Conservation (phyloP, 495 filamentous ascomycete species). For the Penicillium goetzii region DNA sequence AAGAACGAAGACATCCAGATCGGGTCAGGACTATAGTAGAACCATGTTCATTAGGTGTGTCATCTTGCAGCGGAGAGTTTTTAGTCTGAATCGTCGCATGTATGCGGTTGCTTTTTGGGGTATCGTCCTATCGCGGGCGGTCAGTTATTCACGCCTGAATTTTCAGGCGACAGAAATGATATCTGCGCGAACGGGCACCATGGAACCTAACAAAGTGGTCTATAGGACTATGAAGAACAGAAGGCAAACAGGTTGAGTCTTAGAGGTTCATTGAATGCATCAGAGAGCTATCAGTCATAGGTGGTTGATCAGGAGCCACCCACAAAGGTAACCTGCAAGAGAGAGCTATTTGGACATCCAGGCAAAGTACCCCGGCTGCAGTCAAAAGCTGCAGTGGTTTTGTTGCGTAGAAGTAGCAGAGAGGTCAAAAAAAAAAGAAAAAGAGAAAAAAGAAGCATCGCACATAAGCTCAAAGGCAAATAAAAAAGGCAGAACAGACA, state of each 20-base stretch:
- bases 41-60: slow-evolving; percentile 20
- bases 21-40: slow-evolving; percentile 12
- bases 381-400: slow-evolving; percentile 19
- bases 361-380: slow-evolving; percentile 21
- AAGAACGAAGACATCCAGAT: slow-evolving; percentile 19
- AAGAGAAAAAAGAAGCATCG: slow-evolving; percentile 25
- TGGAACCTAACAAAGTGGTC: neutral
- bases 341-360: slow-evolving; percentile 12
- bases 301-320: slow-evolving; percentile 22
- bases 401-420: slow-evolving; percentile 12
- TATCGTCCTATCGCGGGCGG: slow-evolving; percentile 36
- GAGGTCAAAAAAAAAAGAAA: slow-evolving; percentile 21
- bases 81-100: slow-evolving; percentile 8
- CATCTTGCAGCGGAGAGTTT: slow-evolving; percentile 18
- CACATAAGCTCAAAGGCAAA: slow-evolving; percentile 29
- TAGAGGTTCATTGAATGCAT: slow-evolving; percentile 9
- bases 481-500: slow-evolving; percentile 25
- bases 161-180: slow-evolving; percentile 10
- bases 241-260: neutral
- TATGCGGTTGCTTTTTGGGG: slow-evolving; percentile 20
- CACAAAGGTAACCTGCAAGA: slow-evolving; percentile 10
- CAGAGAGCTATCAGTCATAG: neutral
- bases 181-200: neutral
- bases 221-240: neutral
- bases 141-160: slow-evolving; percentile 18